Percentiles rank a stretch among this genome's conserved stretches.
Conservation (phyloP, 1,284 basidiomycete species). For the Moesziomyces sp. region DNA sequence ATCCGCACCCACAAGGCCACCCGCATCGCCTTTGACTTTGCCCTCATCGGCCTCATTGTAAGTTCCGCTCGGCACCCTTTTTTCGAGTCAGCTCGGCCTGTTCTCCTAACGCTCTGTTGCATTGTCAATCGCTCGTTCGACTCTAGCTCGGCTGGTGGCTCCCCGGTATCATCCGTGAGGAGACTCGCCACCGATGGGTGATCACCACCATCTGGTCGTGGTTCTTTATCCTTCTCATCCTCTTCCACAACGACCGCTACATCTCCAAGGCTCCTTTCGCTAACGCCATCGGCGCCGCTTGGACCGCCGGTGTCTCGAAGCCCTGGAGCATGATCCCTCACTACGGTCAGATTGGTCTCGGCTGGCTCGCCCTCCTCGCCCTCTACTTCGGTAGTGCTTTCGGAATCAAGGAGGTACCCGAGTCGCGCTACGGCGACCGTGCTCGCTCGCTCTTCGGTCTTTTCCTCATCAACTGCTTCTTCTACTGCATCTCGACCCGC, state of each 20-base stretch:
- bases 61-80: neutral
- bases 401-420: conserved; percentile 52
- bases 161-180: conserved; percentile 48
- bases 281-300: conserved; percentile 37
- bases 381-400: conserved; percentile 59
- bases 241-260: conserved; percentile 63
- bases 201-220: conserved; percentile 55
- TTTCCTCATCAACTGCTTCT: conserved; percentile 55
- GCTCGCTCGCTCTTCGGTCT: conserved; percentile 59
- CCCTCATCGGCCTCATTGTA: conserved; percentile 38
- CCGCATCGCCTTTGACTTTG: conserved; percentile 34
- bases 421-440: conserved; percentile 51
- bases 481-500: conserved; percentile 52
- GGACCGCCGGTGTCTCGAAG: conserved; percentile 41
- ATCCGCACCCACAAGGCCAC: conserved; percentile 44
- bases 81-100: neutral
- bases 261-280: conserved; percentile 57
- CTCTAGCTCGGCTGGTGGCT: conserved; percentile 48
- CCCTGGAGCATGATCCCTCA: conserved; percentile 58
- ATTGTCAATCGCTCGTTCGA: neutral
- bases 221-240: conserved; percentile 64
- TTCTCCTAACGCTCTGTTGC: neutral
- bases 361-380: conserved; percentile 55
- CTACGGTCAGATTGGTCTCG: conserved; percentile 42
- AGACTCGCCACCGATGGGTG: conserved; percentile 52